Evolutionary conservation across 2,329 filamentous ascomycete genomes (phyloP).

Genomic region (Claviceps humidiphila): DNA sequence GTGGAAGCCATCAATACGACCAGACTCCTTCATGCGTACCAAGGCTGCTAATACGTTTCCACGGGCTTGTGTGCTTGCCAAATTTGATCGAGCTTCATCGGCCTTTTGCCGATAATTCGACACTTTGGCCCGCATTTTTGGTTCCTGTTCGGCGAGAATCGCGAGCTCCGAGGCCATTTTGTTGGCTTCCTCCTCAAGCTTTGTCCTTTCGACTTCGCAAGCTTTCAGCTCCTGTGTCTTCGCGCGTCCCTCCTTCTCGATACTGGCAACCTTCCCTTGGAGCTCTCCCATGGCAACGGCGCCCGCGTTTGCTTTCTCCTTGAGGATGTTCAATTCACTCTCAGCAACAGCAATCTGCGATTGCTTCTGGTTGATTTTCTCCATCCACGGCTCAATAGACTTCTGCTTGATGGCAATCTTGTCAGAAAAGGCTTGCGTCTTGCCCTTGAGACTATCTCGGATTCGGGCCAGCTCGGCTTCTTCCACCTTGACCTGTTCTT

Average conservation of each 20-base stretch:
- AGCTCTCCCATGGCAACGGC: conserved; percentile 74
- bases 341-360: conserved; percentile 89
- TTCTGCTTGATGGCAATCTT: conserved; percentile 88
- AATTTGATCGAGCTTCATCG: conserved; percentile 82
- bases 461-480: conserved; percentile 75
- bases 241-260: conserved; percentile 55
- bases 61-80: conserved; percentile 82
- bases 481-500: conserved; percentile 62
- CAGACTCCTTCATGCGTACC: conserved; percentile 91
- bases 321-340: conserved; percentile 83
- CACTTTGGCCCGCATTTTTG: conserved; percentile 68
- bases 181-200: conserved; percentile 60
- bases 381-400: conserved; percentile 88
- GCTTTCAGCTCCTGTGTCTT: conserved; percentile 66
- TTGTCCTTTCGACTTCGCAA: conserved; percentile 58
- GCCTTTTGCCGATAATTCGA: conserved; percentile 88
- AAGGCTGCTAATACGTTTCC: conserved; percentile 84
- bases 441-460: conserved; percentile 79
- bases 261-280: conserved; percentile 60
- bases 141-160: conserved; percentile 63
- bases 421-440: conserved; percentile 89
- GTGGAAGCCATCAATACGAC: conserved; percentile 93
- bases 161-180: conserved; percentile 60
- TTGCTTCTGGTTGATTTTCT: conserved; percentile 92
- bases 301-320: conserved; percentile 79